These are phyloP conservation scores for Microdochium paspali DNA, from an alignment of 2,329 filamentous ascomycete genomes.

Conservation along the genomic window DNA sequence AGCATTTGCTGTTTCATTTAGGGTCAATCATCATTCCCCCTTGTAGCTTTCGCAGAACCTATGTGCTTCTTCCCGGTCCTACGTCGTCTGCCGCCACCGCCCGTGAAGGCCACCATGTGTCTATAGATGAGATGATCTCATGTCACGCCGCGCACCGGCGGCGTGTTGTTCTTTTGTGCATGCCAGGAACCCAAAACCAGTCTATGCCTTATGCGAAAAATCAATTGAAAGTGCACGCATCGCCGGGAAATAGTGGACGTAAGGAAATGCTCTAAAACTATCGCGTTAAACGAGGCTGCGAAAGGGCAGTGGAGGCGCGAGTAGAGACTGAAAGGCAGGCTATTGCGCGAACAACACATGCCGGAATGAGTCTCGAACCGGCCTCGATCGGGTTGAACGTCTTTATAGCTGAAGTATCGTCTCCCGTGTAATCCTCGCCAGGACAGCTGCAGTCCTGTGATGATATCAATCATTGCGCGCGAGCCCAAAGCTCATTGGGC, in stretches of 20 bases:
- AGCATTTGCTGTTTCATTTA: too few species aligned
- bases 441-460: background rate
- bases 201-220: background rate
- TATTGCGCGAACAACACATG: too few species aligned
- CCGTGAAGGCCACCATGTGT: background rate
- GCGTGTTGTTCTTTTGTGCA: background rate
- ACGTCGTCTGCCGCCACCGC: background rate
- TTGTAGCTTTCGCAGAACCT: too few species aligned
- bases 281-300: too few species aligned
- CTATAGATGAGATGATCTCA: background rate
- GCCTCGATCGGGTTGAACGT: too few species aligned
- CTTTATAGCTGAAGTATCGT: too few species aligned
- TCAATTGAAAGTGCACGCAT: background rate
- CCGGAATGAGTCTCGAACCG: too few species aligned
- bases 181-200: background rate
- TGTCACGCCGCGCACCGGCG: background rate
- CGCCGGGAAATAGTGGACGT: background rate
- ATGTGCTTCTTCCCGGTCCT: too few species aligned
- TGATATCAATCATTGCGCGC: background rate
- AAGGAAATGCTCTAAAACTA: background rate
- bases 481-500: conserved; percentile 42
- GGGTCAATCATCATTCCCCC: too few species aligned
- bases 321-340: too few species aligned
- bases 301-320: too few species aligned
- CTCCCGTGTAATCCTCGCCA: background rate